Percentiles rank a stretch among this genome's conserved stretches.
phyloP scores from a whole-genome alignment of 1,284 basidiomycete genomes.

The Mycosarcoma mackinlayi region DNA sequence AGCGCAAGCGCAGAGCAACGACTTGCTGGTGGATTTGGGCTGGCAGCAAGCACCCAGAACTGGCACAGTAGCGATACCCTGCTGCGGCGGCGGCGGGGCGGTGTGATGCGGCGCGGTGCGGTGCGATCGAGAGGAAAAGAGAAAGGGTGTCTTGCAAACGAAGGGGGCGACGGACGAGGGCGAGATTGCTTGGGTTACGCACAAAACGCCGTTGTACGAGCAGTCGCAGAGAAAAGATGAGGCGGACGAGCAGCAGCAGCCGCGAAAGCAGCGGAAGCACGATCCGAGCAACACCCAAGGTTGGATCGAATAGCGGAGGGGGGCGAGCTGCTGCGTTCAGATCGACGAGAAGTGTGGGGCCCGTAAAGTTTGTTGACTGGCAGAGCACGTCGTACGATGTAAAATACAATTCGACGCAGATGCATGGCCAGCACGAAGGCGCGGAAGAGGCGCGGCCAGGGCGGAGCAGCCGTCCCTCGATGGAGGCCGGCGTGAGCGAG shows the following conservation, averaged over 20 bases:
- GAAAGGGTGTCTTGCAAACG: background rate
- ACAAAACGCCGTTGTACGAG: background rate
- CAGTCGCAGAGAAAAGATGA: background rate
- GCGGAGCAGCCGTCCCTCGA: background rate
- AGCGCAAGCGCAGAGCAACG: no score
- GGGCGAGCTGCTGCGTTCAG: background rate
- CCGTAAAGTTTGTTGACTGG: background rate
- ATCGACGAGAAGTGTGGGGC: slow-evolving; percentile 11
- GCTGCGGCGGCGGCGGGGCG: no score
- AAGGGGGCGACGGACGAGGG: slow-evolving; percentile 1
- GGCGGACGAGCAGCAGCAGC: no score
- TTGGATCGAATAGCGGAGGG: no score
- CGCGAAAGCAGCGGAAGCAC: no score
- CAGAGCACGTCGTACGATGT: background rate
- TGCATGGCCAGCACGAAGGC: no score
- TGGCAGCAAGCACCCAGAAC: background rate
- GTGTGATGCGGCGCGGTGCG: background rate
- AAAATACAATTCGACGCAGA: no score
- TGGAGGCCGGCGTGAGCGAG: background rate
- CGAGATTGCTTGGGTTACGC: background rate
- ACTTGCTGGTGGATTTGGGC: background rate
- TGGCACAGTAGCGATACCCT: background rate
- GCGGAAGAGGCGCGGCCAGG: no score
- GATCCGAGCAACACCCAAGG: background rate
- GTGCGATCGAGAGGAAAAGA: background rate